Evolutionary conservation across 1,284 basidiomycete species (phyloP), one percentile per base, ranked within the genome.

Genomic region (Heterobasidion parviporum): DNA sequence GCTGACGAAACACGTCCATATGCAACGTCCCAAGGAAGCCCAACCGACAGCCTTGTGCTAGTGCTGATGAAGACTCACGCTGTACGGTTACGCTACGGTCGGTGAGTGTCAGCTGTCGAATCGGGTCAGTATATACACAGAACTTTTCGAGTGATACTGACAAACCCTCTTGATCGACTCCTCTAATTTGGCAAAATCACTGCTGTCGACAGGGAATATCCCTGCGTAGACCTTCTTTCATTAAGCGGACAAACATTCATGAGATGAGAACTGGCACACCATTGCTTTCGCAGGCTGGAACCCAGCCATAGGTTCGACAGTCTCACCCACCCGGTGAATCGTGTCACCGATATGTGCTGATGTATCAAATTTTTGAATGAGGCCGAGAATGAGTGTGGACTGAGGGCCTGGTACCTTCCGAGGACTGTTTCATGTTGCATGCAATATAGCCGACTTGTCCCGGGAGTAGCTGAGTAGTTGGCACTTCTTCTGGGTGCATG

Each of bases 401-500:
- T 54, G 35, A 58, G 38, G 5, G 36, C 35, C 32, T 32, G 38
- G 45, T 16, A 93, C 94, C 95, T 77, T 99, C 96, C n/a, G 87
- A 85, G 14, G 92, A 92, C 65, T 98, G 90, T 70, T 98, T 99
- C 96, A 99, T 99, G 66, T 94, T 98, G 70, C 94, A 98, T 1
- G 92, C 81, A 56, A 89, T 82, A 67, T 83, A 94, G 34, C 94
- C 94, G 15, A 98, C 95, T 74, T 98, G 95, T 3, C 94, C 94
- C 51, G 92, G 85, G 52, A 81, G 78, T 54, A 98, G 72, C 50
- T 80, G 78, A 8, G 75, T 74, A 0, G 87, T 89, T 8, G 85
- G 77, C 16, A 85, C 75, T 66, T 96, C 92, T 63, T 94, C 90
- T 1, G 96, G 97, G 67, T 96, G 80, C 80, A 98, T 88, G 58